Conservation (phyloP, 2,329 filamentous ascomycete genomes). For the Aspergillus nomiae region DNA sequence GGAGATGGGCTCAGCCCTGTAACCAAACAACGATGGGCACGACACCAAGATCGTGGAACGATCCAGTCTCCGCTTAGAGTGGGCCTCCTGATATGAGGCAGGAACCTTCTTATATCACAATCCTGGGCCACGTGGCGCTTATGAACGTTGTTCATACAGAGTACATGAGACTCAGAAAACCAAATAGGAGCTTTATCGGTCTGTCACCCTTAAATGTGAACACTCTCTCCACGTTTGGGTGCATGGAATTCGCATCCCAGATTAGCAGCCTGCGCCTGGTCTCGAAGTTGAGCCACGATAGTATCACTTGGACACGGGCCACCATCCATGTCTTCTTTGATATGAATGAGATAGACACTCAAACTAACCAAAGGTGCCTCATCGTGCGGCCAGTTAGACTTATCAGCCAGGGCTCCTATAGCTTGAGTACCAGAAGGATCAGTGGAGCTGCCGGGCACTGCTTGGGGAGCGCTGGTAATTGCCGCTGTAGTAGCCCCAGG, state of each 20-base stretch:
- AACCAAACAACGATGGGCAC: not conserved
- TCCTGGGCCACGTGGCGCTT: not conserved
- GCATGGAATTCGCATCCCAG: slow-evolving; percentile 81
- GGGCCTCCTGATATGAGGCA: not conserved
- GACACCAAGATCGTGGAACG: not conserved
- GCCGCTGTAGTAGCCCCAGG: not conserved
- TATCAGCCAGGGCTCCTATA: slow-evolving; percentile 6
- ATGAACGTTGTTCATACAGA: not conserved
- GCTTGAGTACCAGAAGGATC: slow-evolving; percentile 9
- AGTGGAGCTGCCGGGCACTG: not conserved
- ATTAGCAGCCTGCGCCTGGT: slow-evolving; percentile 64
- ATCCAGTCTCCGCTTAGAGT: not conserved
- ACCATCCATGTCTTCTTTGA: slow-evolving; percentile 83
- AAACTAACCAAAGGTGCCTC: slow-evolving; percentile 66
- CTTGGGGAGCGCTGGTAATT: not conserved
- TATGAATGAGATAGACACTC: slow-evolving; percentile 84
- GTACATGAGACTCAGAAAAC: not conserved
- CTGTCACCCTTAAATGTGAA: slow-evolving; percentile 39
- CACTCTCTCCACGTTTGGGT: slow-evolving; percentile 64
- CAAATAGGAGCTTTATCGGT: not conserved
- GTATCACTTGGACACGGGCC: slow-evolving; percentile 64
- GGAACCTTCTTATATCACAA: not conserved
- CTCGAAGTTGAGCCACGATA: slow-evolving; percentile 70
- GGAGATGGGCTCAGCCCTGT: not conserved
- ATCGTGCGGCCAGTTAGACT: not conserved